Conservation (phyloP, 495 filamentous ascomycete genomes). For the Xylaria telfairii region DNA sequence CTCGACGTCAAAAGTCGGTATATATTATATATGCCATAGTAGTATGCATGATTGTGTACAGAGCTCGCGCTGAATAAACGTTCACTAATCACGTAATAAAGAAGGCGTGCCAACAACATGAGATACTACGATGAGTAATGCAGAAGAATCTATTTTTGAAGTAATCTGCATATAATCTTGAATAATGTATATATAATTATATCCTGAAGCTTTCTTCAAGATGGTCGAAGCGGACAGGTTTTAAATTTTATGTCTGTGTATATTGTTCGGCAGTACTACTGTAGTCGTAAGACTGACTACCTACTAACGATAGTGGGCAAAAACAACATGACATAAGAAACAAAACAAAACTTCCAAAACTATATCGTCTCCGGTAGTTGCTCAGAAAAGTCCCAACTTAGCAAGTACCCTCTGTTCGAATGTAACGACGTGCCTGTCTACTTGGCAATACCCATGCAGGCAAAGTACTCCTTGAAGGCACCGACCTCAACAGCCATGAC, state of each 20-base stretch:
- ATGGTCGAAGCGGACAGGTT: not conserved
- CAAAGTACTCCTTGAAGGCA: constrained; percentile 45
- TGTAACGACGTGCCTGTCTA: constrained; percentile 12
- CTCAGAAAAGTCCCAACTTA: not conserved
- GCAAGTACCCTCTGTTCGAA: not conserved
- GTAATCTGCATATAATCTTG: not conserved
- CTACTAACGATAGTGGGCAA: not conserved
- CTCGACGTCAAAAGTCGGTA: too few relatives aligned
- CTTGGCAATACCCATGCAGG: constrained; percentile 44
- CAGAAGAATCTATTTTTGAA: not conserved
- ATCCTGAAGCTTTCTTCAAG: not conserved
- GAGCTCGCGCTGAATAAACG: too few relatives aligned
- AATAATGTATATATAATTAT: not conserved
- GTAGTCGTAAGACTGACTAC: too few relatives aligned
- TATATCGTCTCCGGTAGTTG: not conserved
- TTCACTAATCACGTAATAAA: too few relatives aligned
- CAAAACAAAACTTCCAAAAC: not conserved
- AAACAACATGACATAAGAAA: not conserved
- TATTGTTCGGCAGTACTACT: not conserved
- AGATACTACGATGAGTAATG: not conserved
- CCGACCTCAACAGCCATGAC: constrained; percentile 42
- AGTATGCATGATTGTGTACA: too few relatives aligned
- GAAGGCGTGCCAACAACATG: too few relatives aligned
- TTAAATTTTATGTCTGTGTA: too few relatives aligned
- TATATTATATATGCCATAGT: too few relatives aligned